Percentiles rank a stretch among this genome's conserved stretches.
Conservation (phyloP, 2,329 filamentous ascomycete species). For the Aspergillus aculeatinus region DNA sequence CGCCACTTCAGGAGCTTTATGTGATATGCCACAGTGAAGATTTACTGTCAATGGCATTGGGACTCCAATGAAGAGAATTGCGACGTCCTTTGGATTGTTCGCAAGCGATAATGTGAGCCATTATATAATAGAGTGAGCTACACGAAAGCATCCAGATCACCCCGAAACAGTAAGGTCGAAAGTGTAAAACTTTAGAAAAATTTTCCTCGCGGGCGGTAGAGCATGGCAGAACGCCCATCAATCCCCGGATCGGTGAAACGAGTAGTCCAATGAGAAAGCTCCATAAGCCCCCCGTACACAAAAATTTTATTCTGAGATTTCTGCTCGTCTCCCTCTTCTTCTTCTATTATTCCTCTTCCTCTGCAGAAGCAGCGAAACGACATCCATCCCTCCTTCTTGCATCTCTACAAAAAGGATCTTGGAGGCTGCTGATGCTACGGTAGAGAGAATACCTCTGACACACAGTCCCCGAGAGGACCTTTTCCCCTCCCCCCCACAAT, state of each 20-base stretch:
- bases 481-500: conserved; percentile 24
- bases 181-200: conserved; percentile 11
- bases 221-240: conserved; percentile 17
- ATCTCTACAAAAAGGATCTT: conserved; percentile 23
- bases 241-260: conserved; percentile 23
- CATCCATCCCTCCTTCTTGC: conserved; percentile 16
- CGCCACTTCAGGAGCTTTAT: neutral
- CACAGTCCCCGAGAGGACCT: conserved; percentile 43
- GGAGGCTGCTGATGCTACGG: conserved; percentile 40
- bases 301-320: conserved; percentile 28
- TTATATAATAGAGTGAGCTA: neutral
- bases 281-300: conserved; percentile 22
- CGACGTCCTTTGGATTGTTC: neutral
- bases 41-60: neutral
- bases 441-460: conserved; percentile 33
- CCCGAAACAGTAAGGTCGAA: neutral
- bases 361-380: conserved; percentile 31
- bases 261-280: conserved; percentile 25
- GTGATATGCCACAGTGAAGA: neutral
- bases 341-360: conserved; percentile 25
- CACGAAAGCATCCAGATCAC: neutral
- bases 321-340: conserved; percentile 21
- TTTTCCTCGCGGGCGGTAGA: conserved; percentile 20
- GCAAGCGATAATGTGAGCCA: neutral
- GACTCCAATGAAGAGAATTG: neutral